Percentiles rank a stretch among this genome's conserved stretches.
Evolutionary conservation across 345 rosid genomes (phyloP).

Genomic region (Abelmoschus esculentus): DNA sequence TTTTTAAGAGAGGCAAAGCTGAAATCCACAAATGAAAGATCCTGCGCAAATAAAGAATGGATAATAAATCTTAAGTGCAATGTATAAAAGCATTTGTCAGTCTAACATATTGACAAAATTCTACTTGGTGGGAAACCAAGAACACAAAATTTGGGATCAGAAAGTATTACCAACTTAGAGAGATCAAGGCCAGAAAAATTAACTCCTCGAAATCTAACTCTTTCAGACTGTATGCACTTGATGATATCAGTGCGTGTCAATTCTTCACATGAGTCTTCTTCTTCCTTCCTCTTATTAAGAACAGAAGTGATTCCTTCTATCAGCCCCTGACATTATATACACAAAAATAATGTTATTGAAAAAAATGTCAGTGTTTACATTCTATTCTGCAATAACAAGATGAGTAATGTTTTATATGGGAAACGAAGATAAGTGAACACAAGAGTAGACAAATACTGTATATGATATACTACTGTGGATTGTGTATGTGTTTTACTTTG

Average conservation of each 20-base stretch:
- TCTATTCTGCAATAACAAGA: neutral
- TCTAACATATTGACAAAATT: neutral
- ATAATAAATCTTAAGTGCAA: neutral
- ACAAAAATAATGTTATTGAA: neutral
- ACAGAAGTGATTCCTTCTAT: slow-evolving; percentile 44
- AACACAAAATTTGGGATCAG: neutral
- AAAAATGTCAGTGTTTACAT: neutral
- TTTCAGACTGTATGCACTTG: slow-evolving; percentile 78
- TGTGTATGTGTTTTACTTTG: neutral
- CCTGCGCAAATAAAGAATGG: slow-evolving; percentile 35
- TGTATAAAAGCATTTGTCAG: neutral
- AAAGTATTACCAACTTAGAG: slow-evolving; percentile 64
- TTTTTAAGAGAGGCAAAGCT: slow-evolving; percentile 78
- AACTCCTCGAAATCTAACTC: slow-evolving; percentile 73
- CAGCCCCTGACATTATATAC: slow-evolving; percentile 46
- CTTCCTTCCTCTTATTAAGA: slow-evolving; percentile 44
- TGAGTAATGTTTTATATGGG: neutral
- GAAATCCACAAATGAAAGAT: slow-evolving; percentile 76
- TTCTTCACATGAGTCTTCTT: slow-evolving; percentile 49
- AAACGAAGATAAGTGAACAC: neutral
- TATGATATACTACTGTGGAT: neutral
- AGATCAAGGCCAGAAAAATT: slow-evolving; percentile 89
- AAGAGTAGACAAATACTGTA: neutral
- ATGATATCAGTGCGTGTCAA: slow-evolving; percentile 72
- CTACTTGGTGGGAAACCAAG: neutral